Evolutionary conservation across 2,329 filamentous ascomycete species (phyloP), one percentile per base, ranked within the genome.

Genomic region (Talaromyces sp.): DNA sequence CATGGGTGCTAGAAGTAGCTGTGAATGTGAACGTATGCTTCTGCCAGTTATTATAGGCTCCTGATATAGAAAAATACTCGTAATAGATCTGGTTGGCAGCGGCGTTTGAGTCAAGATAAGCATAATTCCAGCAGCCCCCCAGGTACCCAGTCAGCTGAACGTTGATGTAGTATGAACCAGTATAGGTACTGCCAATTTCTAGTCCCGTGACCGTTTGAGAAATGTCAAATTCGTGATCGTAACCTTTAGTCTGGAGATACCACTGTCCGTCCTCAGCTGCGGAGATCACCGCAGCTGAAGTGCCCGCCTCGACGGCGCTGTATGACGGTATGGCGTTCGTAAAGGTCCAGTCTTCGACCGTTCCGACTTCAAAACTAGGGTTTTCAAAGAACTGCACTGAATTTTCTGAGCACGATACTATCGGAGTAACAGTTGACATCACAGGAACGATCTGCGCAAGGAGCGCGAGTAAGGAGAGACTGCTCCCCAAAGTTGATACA

Each of bases 141-240:
- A 8, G 31, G 14, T 9, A 2, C 4, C 14, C 10, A 14, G 22
- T 7, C 22, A 24, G 33, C 31, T 9, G 7, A 31, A 56, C 6
- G 14, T 54, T 13, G 37, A 19, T 33, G 1, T 35, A 35, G 35
- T 63, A 63, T n/a, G 60, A 31, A 16, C 24, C 60, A 35, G 37
- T 45, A 37, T 63, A 63, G 11, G 50, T 56, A 31, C n/a, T 54
- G 16, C 60, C 60, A 57, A 57, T 11, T 56, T 31, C 37, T 9
- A 63, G 60, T 22, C 35, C 24, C 8, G 14, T 41, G 7, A 63
- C 22, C 14, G 39, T 63, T 47, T 63, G 60, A 47, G 60, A 63
- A 22, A 63, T 14, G 22, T 43, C 5, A 11, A 63, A 63, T 11
- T 7, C 48, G n/a, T 63, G 48, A 22, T 8, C 16, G 10, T 27